Evolutionary conservation across 257 asterid genomes (phyloP).

Genomic region (Forsythia suspensa): DNA sequence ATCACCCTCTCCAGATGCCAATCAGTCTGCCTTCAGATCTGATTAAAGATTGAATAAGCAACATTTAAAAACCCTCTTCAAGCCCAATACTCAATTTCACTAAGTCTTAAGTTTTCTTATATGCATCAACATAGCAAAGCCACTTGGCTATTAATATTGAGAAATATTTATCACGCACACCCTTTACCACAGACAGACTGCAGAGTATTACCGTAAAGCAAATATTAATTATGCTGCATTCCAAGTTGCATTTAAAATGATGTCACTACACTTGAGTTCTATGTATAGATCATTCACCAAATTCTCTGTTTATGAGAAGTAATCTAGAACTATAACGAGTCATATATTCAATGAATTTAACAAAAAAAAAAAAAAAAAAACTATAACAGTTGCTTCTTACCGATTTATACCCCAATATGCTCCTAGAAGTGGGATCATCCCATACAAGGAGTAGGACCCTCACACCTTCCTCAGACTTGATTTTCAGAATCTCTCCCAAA

Average conservation of each 20-base stretch:
- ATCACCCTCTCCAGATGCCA: neutral
- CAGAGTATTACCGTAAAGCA: neutral
- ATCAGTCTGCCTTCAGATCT: neutral
- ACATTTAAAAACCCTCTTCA: neutral
- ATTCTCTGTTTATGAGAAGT: neutral
- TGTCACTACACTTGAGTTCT: neutral
- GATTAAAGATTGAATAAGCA: neutral
- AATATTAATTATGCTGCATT: neutral
- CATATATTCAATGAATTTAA: neutral
- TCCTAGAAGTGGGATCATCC: conserved; percentile 95
- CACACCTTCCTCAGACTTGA: conserved; percentile 93
- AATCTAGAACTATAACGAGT: neutral
- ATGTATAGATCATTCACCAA: neutral
- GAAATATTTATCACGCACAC: neutral
- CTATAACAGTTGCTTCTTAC: conserved; percentile 46
- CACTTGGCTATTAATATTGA: neutral
- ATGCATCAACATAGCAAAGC: neutral
- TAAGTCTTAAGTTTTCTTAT: neutral
- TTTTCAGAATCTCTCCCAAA: conserved; percentile 78
- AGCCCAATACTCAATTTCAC: neutral
- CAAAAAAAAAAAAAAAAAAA: neutral
- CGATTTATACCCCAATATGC: conserved; percentile 79
- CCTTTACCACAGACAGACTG: neutral
- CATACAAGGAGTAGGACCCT: conserved; percentile 84
- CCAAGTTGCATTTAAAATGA: neutral